phyloP scores from a whole-genome alignment of 140 eudicot genomes.

The Stevia rebaudiana region DNA sequence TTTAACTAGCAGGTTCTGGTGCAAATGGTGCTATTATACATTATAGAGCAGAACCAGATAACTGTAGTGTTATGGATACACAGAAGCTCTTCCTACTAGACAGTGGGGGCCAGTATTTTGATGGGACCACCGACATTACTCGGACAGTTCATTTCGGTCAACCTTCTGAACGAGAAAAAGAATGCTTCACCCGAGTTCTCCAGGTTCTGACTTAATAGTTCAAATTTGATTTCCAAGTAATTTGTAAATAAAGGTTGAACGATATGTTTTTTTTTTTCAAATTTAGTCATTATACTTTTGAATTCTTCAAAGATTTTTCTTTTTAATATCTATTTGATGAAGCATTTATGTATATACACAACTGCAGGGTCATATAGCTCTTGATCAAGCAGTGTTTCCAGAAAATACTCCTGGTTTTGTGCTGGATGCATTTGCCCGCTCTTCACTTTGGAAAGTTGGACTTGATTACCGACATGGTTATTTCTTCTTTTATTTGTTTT shows the following conservation, averaged over 20 bases:
- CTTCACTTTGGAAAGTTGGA: conserved; percentile 95
- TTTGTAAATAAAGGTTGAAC: neutral
- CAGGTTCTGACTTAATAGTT: conserved; percentile 46
- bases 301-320: neutral
- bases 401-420: conserved; percentile 94
- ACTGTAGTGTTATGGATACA: conserved; percentile 71
- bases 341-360: neutral
- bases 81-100: conserved; percentile 75
- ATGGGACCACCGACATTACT: conserved; percentile 95
- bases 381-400: conserved; percentile 92
- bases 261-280: neutral
- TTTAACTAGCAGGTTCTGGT: conserved; percentile 62
- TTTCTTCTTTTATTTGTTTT: conserved; percentile 9
- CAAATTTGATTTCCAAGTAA: neutral
- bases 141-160: conserved; percentile 90
- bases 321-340: neutral
- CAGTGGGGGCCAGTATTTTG: conserved; percentile 95
- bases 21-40: conserved; percentile 98
- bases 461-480: conserved; percentile 99
- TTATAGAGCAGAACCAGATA: conserved; percentile 83
- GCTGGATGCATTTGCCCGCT: conserved; percentile 94
- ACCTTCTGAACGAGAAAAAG: conserved; percentile 82
- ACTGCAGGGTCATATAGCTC: conserved; percentile 94
- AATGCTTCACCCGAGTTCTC: conserved; percentile 89
- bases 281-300: neutral